Evolutionary conservation across 139 green algal species (phyloP).

Genomic region (Chlorella vulgaris): DNA sequence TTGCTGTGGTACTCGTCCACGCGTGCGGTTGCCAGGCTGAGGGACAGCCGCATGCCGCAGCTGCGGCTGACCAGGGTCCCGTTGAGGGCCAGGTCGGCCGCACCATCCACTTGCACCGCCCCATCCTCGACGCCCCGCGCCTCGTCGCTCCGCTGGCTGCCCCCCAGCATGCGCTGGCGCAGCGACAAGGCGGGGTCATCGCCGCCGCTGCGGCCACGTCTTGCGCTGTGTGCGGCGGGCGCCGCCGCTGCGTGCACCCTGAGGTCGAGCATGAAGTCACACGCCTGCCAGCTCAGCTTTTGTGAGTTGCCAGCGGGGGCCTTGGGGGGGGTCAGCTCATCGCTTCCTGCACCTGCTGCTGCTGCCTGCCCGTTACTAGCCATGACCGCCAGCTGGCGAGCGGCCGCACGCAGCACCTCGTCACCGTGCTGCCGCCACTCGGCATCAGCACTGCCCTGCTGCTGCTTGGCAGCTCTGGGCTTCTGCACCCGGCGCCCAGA

Average conservation of each 20-base stretch:
- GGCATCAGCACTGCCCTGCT: too few relatives aligned
- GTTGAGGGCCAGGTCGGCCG: slow-evolving; percentile 45
- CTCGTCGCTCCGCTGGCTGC: not conserved
- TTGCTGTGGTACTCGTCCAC: slow-evolving; percentile 78
- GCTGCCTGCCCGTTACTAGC: not conserved
- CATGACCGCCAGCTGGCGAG: not conserved
- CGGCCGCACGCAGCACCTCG: not conserved
- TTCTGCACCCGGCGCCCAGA: too few relatives aligned
- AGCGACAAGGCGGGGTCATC: not conserved
- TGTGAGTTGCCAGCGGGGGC: too few relatives aligned
- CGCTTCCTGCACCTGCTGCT: not conserved
- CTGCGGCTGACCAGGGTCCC: slow-evolving; percentile 56
- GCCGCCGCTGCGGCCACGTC: not conserved
- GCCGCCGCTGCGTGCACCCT: not conserved
- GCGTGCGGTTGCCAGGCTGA: slow-evolving; percentile 60
- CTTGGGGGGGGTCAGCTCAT: too few relatives aligned
- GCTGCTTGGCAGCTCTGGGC: too few relatives aligned
- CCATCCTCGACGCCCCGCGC: too few relatives aligned
- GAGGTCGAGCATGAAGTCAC: slow-evolving; percentile 17
- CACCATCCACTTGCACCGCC: too few relatives aligned
- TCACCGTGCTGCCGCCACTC: not conserved
- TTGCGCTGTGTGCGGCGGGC: not conserved
- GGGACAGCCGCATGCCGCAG: slow-evolving; percentile 56
- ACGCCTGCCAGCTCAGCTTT: slow-evolving; percentile 20
- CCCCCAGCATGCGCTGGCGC: not conserved